phyloP scores from a whole-genome alignment of 805 yeast species.

The Spathaspora girioi region DNA sequence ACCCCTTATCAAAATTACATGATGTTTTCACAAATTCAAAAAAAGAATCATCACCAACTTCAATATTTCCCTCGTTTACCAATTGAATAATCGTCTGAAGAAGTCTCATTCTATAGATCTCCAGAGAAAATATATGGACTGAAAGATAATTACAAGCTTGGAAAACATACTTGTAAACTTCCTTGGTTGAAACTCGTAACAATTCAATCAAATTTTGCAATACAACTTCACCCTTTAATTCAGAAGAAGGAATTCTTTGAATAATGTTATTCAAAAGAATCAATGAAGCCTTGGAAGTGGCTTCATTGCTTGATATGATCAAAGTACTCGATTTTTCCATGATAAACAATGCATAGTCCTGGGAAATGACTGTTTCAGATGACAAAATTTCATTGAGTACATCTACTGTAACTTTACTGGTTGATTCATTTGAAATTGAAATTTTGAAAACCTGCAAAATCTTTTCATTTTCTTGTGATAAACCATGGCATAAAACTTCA shows the following conservation, averaged over 20 bases:
- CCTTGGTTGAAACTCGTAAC: slow-evolving; percentile 4
- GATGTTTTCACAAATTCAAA: slow-evolving; percentile 7
- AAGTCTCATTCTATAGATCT: slow-evolving; percentile 2
- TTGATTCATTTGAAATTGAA: slow-evolving; percentile 22
- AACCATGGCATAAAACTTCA: slow-evolving; percentile 12
- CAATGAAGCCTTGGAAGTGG: slow-evolving; percentile 19
- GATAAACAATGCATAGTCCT: slow-evolving; percentile 12
- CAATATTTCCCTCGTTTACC: slow-evolving; percentile 7
- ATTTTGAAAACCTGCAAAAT: slow-evolving; percentile 16
- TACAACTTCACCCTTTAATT: not conserved
- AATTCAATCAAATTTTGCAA: slow-evolving; percentile 6
- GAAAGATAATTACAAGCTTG: slow-evolving; percentile 4
- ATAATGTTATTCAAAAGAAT: slow-evolving; percentile 12
- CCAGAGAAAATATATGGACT: not conserved
- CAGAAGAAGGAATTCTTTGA: not conserved
- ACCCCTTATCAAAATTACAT: slow-evolving; percentile 2
- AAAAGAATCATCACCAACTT: slow-evolving; percentile 7
- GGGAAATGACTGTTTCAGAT: not conserved
- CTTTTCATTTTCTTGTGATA: slow-evolving; percentile 5
- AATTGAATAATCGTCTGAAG: slow-evolving; percentile 5
- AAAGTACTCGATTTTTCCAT: slow-evolving; percentile 16
- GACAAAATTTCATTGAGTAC: slow-evolving; percentile 15
- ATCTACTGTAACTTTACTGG: slow-evolving; percentile 24
- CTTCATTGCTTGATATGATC: slow-evolving; percentile 25
- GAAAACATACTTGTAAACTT: slow-evolving; percentile 6